A percentile compares a stretch with the other conserved stretches of the same genome.
Conservation (phyloP, 371 early-diverging fungal species). For the Mucor plumbeus region DNA sequence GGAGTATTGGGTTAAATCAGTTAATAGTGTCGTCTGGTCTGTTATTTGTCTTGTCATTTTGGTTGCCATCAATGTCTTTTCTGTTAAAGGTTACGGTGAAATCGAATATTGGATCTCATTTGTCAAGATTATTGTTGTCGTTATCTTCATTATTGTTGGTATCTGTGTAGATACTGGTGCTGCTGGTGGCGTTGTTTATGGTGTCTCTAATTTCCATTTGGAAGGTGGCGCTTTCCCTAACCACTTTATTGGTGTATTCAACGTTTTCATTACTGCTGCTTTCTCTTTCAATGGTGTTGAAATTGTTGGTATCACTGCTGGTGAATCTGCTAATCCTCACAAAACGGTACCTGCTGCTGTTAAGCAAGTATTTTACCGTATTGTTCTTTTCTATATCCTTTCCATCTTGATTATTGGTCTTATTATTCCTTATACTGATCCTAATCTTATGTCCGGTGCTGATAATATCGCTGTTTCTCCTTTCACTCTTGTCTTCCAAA, state of each 20-base stretch:
- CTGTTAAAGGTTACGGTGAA: constrained; percentile 77
- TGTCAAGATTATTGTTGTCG: constrained; percentile 62
- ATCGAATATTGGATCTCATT: constrained; percentile 63
- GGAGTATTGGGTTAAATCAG: constrained; percentile 74
- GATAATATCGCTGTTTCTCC: constrained; percentile 64
- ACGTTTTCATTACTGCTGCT: constrained; percentile 78
- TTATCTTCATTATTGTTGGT: constrained; percentile 80
- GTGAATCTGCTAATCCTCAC: constrained; percentile 74
- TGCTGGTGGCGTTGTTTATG: constrained; percentile 47
- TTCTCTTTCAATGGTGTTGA: constrained; percentile 89
- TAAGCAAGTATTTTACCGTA: constrained; percentile 76
- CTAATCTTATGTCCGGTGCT: constrained; percentile 52
- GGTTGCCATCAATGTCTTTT: constrained; percentile 65
- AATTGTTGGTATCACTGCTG: constrained; percentile 77
- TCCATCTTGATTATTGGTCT: constrained; percentile 78
- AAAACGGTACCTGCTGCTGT: constrained; percentile 79
- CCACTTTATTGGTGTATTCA: constrained; percentile 73
- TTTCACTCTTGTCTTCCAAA: constrained; percentile 74
- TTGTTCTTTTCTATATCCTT: constrained; percentile 75
- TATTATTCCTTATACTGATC: constrained; percentile 69
- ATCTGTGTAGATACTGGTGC: constrained; percentile 71
- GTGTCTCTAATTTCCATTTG: constrained; percentile 69
- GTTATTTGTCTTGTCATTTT: constrained; percentile 64
- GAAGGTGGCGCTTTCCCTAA: constrained; percentile 80
- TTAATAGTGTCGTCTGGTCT: constrained; percentile 67